Evolutionary conservation across 1,284 basidiomycete genomes (phyloP).

Genomic region (Leccinum solheimii): DNA sequence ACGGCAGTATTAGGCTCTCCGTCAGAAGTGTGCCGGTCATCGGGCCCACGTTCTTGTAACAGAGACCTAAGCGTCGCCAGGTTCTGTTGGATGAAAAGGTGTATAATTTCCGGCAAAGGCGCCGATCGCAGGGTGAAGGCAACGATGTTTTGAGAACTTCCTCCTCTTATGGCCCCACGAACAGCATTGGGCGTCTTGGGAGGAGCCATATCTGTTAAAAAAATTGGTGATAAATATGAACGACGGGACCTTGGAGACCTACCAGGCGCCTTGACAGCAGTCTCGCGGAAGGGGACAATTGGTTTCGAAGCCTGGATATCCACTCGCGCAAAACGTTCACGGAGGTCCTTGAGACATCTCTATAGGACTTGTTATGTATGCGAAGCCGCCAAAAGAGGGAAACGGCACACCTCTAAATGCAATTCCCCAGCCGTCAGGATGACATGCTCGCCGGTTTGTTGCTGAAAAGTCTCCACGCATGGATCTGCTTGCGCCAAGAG

Average conservation of each 20-base stretch:
- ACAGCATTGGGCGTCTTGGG: slow-evolving; percentile 73
- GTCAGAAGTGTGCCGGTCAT: slow-evolving; percentile 31
- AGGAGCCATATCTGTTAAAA: slow-evolving; percentile 84
- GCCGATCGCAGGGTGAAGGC: slow-evolving; percentile 83
- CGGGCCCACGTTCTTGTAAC: slow-evolving; percentile 46
- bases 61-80: slow-evolving; percentile 55
- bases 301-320: slow-evolving; percentile 94
- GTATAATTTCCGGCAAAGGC: slow-evolving; percentile 72
- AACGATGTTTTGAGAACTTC: slow-evolving; percentile 70
- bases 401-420: slow-evolving; percentile 78
- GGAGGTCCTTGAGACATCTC: slow-evolving; percentile 93
- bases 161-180: slow-evolving; percentile 79
- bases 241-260: slow-evolving; percentile 10
- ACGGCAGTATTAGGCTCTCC: slow-evolving; percentile 38
- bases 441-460: slow-evolving; percentile 97
- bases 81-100: slow-evolving; percentile 79
- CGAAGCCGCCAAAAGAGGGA: neutral
- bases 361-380: slow-evolving; percentile 34
- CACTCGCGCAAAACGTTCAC: slow-evolving; percentile 92
- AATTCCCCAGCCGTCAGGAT: slow-evolving; percentile 96
- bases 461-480: slow-evolving; percentile 96
- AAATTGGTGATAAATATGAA: slow-evolving; percentile 16
- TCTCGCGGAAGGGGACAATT: slow-evolving; percentile 98
- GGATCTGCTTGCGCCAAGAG: slow-evolving; percentile 95
- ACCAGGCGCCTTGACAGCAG: slow-evolving; percentile 81